Conservation (phyloP, 495 filamentous ascomycete species). For the Neurospora sp. region DNA sequence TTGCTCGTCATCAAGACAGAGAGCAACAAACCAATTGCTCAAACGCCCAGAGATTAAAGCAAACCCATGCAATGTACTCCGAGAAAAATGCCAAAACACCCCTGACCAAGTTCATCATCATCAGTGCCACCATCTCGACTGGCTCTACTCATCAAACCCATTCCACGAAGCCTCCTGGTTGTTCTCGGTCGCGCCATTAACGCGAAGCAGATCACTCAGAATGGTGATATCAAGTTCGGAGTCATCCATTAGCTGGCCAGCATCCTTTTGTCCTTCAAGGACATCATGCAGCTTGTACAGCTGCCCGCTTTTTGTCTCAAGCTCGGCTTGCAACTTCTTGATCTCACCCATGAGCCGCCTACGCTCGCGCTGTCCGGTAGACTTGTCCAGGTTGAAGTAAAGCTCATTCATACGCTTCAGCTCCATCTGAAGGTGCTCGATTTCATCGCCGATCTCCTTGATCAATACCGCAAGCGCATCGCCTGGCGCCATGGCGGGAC, state of each 20-base stretch:
- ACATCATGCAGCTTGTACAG: constrained; percentile 87
- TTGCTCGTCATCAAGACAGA: background rate
- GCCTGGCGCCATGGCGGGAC: constrained; percentile 65
- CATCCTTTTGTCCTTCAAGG: constrained; percentile 66
- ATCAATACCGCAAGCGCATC: constrained; percentile 70
- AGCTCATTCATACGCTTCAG: constrained; percentile 44
- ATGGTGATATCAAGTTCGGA: constrained; percentile 62
- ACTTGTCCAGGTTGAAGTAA: constrained; percentile 61
- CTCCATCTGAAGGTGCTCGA: constrained; percentile 66
- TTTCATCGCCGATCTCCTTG: constrained; percentile 73
- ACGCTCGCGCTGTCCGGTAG: constrained; percentile 54
- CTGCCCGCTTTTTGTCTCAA: constrained; percentile 76
- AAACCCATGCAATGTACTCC: background rate
- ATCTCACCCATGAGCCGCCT: constrained; percentile 56
- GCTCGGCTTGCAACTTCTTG: constrained; percentile 49
- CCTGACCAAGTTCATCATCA: background rate
- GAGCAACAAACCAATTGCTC: background rate
- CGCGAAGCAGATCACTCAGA: constrained; percentile 14
- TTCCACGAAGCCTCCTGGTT: constrained; percentile 22
- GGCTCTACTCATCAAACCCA: constrained; percentile 22
- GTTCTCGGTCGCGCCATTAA: constrained; percentile 2
- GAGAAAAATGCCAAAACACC: background rate
- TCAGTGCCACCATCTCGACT: background rate
- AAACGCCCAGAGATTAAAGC: background rate
- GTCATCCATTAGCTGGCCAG: constrained; percentile 53